These are phyloP conservation scores for Rhizopus sp. DNA, from an alignment of 371 early-diverging fungal genomes.

Conservation along the genomic window DNA sequence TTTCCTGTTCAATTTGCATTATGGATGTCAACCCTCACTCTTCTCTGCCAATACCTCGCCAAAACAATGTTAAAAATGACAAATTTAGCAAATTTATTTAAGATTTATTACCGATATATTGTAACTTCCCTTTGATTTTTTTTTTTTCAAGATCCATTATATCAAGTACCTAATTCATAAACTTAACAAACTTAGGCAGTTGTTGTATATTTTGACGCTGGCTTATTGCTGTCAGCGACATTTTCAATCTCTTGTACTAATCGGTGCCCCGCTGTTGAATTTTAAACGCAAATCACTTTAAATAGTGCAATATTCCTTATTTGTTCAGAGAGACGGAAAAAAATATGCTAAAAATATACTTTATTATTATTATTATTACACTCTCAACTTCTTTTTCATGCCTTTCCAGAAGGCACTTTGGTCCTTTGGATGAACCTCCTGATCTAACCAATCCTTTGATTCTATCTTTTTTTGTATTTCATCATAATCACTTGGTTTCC, in stretches of 20 bases:
- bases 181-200: constrained; percentile 6
- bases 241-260: constrained; percentile 1
- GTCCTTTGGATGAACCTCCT: not conserved
- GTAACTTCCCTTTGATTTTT: no score
- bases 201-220: constrained; percentile 4
- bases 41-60: no score
- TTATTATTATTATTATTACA: no score
- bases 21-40: no score
- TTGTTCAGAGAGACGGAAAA: no score
- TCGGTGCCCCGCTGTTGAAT: not conserved
- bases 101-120: no score
- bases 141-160: constrained; percentile 1
- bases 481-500: constrained; percentile 28
- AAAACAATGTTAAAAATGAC: no score
- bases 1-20: no score
- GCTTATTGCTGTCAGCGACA: constrained; percentile 3
- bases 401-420: constrained; percentile 35
- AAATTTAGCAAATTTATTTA: no score
- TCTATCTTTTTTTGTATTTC: constrained; percentile 23
- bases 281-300: no score
- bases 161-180: constrained; percentile 4
- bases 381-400: constrained; percentile 35
- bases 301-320: no score
- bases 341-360: no score
- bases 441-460: constrained; percentile 17